These are phyloP conservation scores for Diplogelasinospora grovesii DNA, from an alignment of 495 filamentous ascomycete species.

Conservation along the genomic window DNA sequence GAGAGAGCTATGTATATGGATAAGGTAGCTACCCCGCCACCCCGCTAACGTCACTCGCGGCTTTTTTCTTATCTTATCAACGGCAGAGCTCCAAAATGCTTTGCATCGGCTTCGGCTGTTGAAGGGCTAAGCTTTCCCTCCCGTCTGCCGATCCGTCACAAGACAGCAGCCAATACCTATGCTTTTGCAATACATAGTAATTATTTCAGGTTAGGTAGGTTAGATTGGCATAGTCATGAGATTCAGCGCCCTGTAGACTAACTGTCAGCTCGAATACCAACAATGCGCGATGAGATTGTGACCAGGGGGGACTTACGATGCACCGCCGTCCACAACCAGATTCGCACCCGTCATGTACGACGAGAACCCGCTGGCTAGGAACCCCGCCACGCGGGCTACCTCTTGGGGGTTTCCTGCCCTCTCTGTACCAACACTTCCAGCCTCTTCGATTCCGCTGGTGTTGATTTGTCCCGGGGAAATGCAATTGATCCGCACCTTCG, in stretches of 20 bases:
- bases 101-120: conserved; percentile 10
- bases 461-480: conserved; percentile 50
- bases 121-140: no score
- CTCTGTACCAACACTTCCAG: conserved; percentile 22
- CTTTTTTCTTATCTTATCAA: conserved; percentile 13
- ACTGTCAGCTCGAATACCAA: neutral
- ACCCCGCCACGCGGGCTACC: conserved; percentile 52
- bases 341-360: conserved; percentile 51
- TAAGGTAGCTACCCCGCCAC: conserved; percentile 11
- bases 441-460: conserved; percentile 2
- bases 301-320: conserved; percentile 29
- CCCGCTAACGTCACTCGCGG: no score
- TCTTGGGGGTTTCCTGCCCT: conserved; percentile 38
- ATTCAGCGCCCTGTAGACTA: conserved; percentile 28
- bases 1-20: no score
- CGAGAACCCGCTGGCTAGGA: conserved; percentile 50
- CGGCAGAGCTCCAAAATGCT: neutral
- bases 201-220: no score
- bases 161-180: neutral
- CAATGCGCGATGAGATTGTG: neutral
- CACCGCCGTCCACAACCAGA: conserved; percentile 51
- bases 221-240: conserved; percentile 40
- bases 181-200: no score
- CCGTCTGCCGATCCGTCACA: no score
- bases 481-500: conserved; percentile 51